A percentile compares a stretch with the other conserved stretches of the same genome.
phyloP scores from a whole-genome alignment of 805 yeast species.

The Ogataea nonfermentans region DNA sequence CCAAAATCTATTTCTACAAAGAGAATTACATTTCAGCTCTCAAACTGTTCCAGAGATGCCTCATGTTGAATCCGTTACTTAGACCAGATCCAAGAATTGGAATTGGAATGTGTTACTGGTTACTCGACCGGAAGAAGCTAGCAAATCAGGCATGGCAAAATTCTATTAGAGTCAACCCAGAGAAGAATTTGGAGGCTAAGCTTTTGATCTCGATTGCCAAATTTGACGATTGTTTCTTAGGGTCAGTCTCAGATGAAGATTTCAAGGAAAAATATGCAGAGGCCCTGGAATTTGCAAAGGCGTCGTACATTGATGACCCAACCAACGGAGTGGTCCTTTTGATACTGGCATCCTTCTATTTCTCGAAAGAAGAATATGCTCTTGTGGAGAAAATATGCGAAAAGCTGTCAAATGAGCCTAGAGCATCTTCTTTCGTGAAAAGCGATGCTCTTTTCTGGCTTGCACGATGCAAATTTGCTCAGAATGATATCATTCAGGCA shows the following conservation, averaged over 20 bases:
- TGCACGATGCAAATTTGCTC: conserved; percentile 69
- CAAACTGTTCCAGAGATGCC: conserved; percentile 77
- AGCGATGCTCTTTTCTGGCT: conserved; percentile 80
- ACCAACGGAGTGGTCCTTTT: conserved; percentile 63
- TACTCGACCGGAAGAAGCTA: conserved; percentile 69
- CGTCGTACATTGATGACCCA: conserved; percentile 40
- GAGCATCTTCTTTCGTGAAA: conserved; percentile 39
- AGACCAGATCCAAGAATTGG: conserved; percentile 95
- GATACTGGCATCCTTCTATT: conserved; percentile 67
- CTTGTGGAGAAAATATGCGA: conserved; percentile 56
- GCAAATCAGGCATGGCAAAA: conserved; percentile 85
- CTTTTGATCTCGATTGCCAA: conserved; percentile 65
- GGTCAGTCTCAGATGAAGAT: conserved; percentile 55
- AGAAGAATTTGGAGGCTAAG: conserved; percentile 53
- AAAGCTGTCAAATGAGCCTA: conserved; percentile 43
- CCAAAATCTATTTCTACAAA: conserved; percentile 71
- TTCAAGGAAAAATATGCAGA: conserved; percentile 58
- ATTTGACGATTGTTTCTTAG: conserved; percentile 59
- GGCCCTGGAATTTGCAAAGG: conserved; percentile 52
- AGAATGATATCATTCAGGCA: conserved; percentile 63
- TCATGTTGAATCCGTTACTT: conserved; percentile 71
- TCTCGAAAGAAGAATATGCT: conserved; percentile 60
- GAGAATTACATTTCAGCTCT: conserved; percentile 72
- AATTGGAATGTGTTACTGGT: conserved; percentile 92
- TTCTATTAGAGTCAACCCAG: conserved; percentile 62